phyloP scores from a whole-genome alignment of 2,329 filamentous ascomycete species.

The Coniochaeta sp. region DNA sequence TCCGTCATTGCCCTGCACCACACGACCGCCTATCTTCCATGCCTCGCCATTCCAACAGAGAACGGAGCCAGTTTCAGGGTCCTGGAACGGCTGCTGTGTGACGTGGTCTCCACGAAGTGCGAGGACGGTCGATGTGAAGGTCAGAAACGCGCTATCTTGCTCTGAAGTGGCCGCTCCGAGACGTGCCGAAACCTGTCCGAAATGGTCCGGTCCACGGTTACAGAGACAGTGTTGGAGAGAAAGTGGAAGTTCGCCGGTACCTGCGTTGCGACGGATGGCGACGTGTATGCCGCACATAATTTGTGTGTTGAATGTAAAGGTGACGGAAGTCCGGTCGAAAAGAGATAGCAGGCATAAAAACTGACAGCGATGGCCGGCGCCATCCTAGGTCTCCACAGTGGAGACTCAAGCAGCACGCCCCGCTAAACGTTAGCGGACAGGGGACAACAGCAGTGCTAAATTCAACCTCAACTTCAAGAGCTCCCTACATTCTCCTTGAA shows the following conservation, averaged over 20 bases:
- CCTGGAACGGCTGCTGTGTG: constrained; percentile 65
- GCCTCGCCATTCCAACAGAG: constrained; percentile 98
- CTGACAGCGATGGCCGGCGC: no score
- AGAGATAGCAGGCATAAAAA: no score
- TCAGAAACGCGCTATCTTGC: constrained; percentile 33
- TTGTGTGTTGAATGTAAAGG: background rate
- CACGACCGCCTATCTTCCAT: constrained; percentile 61
- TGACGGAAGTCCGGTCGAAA: no score
- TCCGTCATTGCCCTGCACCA: constrained; percentile 72
- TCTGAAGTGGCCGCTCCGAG: constrained; percentile 11
- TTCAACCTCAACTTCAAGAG: no score
- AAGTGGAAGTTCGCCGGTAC: constrained; percentile 21
- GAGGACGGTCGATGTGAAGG: constrained; percentile 80
- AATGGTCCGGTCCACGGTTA: constrained; percentile 55
- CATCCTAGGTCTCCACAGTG: no score
- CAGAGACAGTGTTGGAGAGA: constrained; percentile 38
- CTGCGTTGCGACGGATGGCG: constrained; percentile 31
- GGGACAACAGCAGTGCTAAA: no score
- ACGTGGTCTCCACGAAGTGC: constrained; percentile 72
- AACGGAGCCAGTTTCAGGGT: constrained; percentile 49
- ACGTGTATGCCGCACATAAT: constrained; percentile 58
- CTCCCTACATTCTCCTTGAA: no score
- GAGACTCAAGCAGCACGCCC: no score
- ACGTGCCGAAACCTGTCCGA: constrained; percentile 32
- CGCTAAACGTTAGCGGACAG: no score